phyloP scores from a whole-genome alignment of 768 basidiomycete genomes.

The Trametes punicea region DNA sequence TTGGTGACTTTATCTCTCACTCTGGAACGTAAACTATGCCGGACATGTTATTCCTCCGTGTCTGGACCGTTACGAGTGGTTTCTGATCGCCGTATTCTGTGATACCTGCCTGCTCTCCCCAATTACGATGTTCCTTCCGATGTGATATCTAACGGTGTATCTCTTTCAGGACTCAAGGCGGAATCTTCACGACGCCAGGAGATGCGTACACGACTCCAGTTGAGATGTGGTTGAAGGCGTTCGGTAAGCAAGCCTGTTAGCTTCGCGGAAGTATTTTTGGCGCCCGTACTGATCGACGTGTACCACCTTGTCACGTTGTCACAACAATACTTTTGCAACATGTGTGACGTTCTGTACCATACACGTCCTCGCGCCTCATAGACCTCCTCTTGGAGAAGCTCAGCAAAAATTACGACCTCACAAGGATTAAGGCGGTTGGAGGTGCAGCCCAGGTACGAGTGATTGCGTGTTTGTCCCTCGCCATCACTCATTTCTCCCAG shows the following conservation, averaged over 20 bases:
- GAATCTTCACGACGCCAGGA: slow-evolving; percentile 82
- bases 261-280: slow-evolving; percentile 49
- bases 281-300: slow-evolving; percentile 18
- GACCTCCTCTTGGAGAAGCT: slow-evolving; percentile 77
- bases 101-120: not conserved
- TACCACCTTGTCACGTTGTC: slow-evolving; percentile 9
- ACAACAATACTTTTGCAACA: not conserved
- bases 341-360: not conserved
- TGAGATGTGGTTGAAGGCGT: slow-evolving; percentile 87
- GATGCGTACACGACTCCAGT: slow-evolving; percentile 86
- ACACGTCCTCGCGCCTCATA: slow-evolving; percentile 27
- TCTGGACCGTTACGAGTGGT: too few species aligned
- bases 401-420: slow-evolving; percentile 62
- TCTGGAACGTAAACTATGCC: too few species aligned
- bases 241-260: slow-evolving; percentile 52
- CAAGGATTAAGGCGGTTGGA: slow-evolving; percentile 70
- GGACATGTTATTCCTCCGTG: too few species aligned
- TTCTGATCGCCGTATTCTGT: not conserved
- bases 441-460: slow-evolving; percentile 71
- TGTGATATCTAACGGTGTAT: not conserved
- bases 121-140: not conserved
- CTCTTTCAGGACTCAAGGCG: slow-evolving; percentile 68
- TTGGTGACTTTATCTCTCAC: too few species aligned
- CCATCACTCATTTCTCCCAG: slow-evolving; percentile 26
- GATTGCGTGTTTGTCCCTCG: not conserved